phyloP scores from a whole-genome alignment of 1,139 yeast genomes.

The Suhomyces chickasaworum region DNA sequence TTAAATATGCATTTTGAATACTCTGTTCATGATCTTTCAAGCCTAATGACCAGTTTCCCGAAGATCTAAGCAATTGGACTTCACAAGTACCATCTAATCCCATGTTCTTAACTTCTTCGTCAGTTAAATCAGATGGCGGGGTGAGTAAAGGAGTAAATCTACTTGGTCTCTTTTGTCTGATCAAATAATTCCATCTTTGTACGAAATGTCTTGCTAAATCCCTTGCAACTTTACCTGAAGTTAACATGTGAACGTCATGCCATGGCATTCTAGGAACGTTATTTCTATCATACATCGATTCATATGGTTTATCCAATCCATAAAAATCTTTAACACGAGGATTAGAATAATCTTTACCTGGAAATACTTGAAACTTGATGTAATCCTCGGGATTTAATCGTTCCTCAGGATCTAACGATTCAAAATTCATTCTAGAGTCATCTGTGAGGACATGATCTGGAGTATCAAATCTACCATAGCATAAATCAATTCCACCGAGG shows the following conservation, averaged over 20 bases:
- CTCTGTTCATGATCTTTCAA: constrained; percentile 82
- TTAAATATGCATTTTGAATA: constrained; percentile 89
- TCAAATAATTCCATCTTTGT: constrained; percentile 93
- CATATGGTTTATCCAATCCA: constrained; percentile 81
- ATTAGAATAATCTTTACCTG: constrained; percentile 97
- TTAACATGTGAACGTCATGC: constrained; percentile 98
- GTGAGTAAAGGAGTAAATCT: constrained; percentile 87
- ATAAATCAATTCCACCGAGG: constrained; percentile 92
- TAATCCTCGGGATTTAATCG: constrained; percentile 36
- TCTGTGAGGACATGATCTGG: constrained; percentile 92
- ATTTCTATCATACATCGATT: constrained; percentile 86
- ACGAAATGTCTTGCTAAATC: constrained; percentile 93
- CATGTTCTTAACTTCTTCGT: constrained; percentile 62
- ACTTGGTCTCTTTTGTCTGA: constrained; percentile 93
- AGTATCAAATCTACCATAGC: constrained; percentile 95
- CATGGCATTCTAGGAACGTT: constrained; percentile 95
- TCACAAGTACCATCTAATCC: constrained; percentile 88
- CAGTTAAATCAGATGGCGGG: constrained; percentile 88
- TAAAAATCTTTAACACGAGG: constrained; percentile 89
- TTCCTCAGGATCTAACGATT: constrained; percentile 31
- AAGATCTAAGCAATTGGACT: constrained; percentile 82
- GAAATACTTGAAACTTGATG: constrained; percentile 70
- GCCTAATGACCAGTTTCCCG: constrained; percentile 93
- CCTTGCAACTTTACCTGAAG: constrained; percentile 93
- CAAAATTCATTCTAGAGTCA: constrained; percentile 55